phyloP scores from a whole-genome alignment of 2,329 filamentous ascomycete species.

The Ambrosiella cleistominuta region DNA sequence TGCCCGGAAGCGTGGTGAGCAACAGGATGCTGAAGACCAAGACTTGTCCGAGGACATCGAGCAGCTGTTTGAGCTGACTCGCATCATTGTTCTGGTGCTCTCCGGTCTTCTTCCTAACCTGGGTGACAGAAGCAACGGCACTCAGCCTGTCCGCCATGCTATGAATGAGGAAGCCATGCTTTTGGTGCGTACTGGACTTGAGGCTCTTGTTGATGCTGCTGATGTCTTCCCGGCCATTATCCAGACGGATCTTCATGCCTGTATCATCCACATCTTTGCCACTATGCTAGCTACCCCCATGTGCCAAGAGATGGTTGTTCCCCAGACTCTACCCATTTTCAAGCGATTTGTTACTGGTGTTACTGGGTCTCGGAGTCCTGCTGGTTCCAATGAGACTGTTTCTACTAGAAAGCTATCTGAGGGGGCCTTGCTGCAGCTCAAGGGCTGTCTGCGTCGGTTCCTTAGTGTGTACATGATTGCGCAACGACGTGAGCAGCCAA shows the following conservation, averaged over 20 bases:
- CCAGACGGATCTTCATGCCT: constrained; percentile 87
- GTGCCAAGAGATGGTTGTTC: constrained; percentile 78
- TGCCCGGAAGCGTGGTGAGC: constrained; percentile 36
- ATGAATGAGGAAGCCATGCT: constrained; percentile 75
- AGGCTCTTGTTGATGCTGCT: constrained; percentile 82
- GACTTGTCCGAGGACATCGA: constrained; percentile 89
- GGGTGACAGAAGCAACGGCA: constrained; percentile 33
- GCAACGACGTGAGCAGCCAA: constrained; percentile 56
- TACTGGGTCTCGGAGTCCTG: constrained; percentile 26
- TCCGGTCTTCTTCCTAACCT: constrained; percentile 75
- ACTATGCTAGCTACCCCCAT: constrained; percentile 70
- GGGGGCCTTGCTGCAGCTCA: constrained; percentile 50
- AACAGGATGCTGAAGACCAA: neutral
- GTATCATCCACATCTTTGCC: constrained; percentile 90
- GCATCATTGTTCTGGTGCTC: constrained; percentile 87
- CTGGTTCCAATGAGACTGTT: constrained; percentile 16
- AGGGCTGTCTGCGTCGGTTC: constrained; percentile 68
- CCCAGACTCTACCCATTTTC: constrained; percentile 76
- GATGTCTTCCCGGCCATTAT: constrained; percentile 94
- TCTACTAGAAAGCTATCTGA: constrained; percentile 24
- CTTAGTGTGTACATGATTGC: constrained; percentile 60
- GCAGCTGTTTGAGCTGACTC: constrained; percentile 88
- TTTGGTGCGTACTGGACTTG: constrained; percentile 62
- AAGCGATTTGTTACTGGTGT: constrained; percentile 77
- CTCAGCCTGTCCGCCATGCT: constrained; percentile 48